A percentile compares a stretch with the other conserved stretches of the same genome.
These are phyloP conservation scores for Fusarium poae DNA, from an alignment of 2,329 filamentous ascomycete genomes.

Conservation along the genomic window DNA sequence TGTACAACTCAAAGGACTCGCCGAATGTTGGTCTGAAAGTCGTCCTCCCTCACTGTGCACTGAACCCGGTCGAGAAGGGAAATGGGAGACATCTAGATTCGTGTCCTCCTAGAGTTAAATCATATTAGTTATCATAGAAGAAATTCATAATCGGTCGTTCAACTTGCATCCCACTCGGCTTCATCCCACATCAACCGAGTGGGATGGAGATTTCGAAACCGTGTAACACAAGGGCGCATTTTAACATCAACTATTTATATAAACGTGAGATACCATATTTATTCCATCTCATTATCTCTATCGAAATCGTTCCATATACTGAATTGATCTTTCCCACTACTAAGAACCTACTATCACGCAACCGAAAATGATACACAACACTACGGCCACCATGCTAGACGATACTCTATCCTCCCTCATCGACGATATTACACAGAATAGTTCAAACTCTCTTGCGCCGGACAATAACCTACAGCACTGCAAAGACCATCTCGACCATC, in stretches of 20 bases:
- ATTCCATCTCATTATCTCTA: not conserved
- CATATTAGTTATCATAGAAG: not conserved
- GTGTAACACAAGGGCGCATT: not conserved
- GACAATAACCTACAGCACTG: conserved; percentile 22
- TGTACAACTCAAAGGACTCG: no score
- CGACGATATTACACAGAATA: conserved; percentile 11
- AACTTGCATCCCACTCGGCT: not conserved
- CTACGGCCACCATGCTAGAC: conserved; percentile 10
- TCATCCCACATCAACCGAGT: conserved; percentile 23
- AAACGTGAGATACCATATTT: not conserved
- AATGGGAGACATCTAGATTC: no score
- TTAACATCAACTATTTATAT: conserved; percentile 4
- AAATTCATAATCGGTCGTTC: fast-evolving
- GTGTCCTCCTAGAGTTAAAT: no score
- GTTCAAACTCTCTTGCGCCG: not conserved
- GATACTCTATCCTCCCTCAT: conserved; percentile 19
- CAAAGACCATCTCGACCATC: conserved; percentile 24
- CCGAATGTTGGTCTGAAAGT: no score
- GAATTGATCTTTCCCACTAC: fast-evolving
- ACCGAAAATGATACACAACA: not conserved
- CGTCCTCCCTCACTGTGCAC: no score
- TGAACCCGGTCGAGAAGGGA: no score
- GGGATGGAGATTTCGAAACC: conserved; percentile 14
- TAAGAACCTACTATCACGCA: fast-evolving
- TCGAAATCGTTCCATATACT: fast-evolving